Percentiles rank a stretch among this genome's conserved stretches.
phyloP scores from a whole-genome alignment of 306 rosid genomes.

The Heteromeles arbutifolia region DNA sequence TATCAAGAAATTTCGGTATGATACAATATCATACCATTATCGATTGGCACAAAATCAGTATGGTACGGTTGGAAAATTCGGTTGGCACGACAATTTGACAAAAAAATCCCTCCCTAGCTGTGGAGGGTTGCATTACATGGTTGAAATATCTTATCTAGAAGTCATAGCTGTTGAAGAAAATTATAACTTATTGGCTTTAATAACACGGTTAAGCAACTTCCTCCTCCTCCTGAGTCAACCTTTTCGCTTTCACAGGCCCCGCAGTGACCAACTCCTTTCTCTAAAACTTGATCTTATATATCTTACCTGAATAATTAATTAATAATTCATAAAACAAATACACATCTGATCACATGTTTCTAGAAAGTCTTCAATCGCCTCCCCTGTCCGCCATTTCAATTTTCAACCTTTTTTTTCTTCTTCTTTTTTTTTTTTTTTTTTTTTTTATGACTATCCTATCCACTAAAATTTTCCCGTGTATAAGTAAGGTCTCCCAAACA shows the following conservation, averaged over 20 bases:
- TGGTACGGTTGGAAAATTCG: rapidly evolving
- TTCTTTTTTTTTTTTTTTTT: neutral
- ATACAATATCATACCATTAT: no score
- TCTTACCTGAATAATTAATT: no score
- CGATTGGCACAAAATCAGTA: no score
- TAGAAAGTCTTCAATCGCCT: no score
- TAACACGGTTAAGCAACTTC: conserved; percentile 33
- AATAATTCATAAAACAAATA: no score
- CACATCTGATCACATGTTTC: no score
- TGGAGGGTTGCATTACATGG: no score
- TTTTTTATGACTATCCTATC: neutral
- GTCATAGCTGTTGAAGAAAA: neutral
- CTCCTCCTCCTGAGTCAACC: neutral
- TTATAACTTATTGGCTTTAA: neutral
- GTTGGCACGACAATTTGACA: no score
- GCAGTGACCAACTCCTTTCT: neutral
- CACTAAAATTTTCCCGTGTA: neutral
- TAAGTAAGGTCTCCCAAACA: neutral
- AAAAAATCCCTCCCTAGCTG: no score
- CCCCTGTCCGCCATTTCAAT: no score
- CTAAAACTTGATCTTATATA: neutral
- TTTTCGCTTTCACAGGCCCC: conserved; percentile 7
- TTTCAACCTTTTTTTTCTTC: neutral
- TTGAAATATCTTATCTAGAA: neutral
- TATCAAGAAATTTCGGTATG: no score